Base-by-base conservation (phyloP, 441 rosid species). In the Erodium texanum region DNA sequence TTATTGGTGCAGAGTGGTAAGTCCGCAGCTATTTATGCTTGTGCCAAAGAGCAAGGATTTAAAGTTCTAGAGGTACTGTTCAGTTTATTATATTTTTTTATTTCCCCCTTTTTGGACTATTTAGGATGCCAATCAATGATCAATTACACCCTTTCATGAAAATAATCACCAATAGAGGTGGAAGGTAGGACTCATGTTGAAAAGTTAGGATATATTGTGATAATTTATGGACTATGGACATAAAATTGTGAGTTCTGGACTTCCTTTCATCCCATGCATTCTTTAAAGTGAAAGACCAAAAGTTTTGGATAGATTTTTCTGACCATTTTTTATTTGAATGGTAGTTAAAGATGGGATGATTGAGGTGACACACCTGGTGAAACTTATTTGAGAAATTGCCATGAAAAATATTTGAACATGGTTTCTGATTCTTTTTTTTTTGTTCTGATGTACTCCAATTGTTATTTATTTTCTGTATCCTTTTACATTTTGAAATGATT, bases 31-130 rank as follows among this genome's bases (percentile, higher is more conserved):
- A 76, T 94, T 70, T 86, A 82, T 65, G 97, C 99, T 69, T 94
- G 99, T 75, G 99, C 98, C 1, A 86, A 81, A 82, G 98, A 92
- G 78, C 90, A 92, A 71, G 97, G 96, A 29, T 93, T 83, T 67
- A 83, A 83, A 88, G 80, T 93, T 68, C 79, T 91, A 59, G 99
- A 93, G 97, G 99, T 93, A 76, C 77, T 69, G 34, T 67, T 76
- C 10, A 71, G 65, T 32, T 73, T 70, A 62, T 48, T 41, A 70
- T 64, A 34, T 66, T 62, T 59, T 71, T 11, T 72, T 66, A 23
- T 12, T 75, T 24, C 29, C 48, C 45, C 52, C 27, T 8, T 19
- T 75, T 72, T 66, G 3, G 38, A n/a, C 62, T 56, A 10, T 66
- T 66, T 54, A 10, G 58, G 12, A 20, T 64, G 61, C 20, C 20